Evolutionary conservation across 1,139 yeast genomes (phyloP).

Genomic region (Yamadazyma diddensiae): DNA sequence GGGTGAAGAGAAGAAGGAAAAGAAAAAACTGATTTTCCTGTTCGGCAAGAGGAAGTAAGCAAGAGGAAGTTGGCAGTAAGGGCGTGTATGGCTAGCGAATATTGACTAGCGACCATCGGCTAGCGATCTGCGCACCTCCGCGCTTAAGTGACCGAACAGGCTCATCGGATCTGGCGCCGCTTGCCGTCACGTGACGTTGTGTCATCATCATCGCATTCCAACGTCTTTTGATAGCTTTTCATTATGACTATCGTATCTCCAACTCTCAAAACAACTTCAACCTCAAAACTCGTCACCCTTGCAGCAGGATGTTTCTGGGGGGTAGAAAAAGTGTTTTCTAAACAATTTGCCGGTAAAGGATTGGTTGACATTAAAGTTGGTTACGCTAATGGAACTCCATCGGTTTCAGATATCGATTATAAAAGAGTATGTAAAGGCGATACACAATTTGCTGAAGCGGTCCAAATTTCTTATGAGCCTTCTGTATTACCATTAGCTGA

Average conservation of each 20-base stretch:
- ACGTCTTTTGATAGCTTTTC: not conserved
- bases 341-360: slow-evolving; percentile 61
- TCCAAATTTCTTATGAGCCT: slow-evolving; percentile 84
- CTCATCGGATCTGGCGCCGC: slow-evolving; percentile 1
- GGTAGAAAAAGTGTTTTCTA: slow-evolving; percentile 77
- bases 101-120: no score
- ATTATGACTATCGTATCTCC: slow-evolving; percentile 27
- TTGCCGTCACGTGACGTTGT: not conserved
- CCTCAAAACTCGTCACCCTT: slow-evolving; percentile 53
- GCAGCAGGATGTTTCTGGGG: slow-evolving; percentile 98
- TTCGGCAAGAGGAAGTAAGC: slow-evolving; percentile 33
- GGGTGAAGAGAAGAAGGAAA: slow-evolving; percentile 17
- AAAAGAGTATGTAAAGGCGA: slow-evolving; percentile 71
- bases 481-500: slow-evolving; percentile 52
- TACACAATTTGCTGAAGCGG: slow-evolving; percentile 73
- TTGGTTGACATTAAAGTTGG: slow-evolving; percentile 81
- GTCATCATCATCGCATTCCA: not conserved
- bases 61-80: not conserved
- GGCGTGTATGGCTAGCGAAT: no score
- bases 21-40: slow-evolving; percentile 36
- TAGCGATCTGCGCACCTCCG: not conserved
- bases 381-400: slow-evolving; percentile 72
- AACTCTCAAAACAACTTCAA: slow-evolving; percentile 31
- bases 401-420: slow-evolving; percentile 58
- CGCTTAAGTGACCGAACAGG: not conserved